Evolutionary conservation across 2,329 filamentous ascomycete species (phyloP).

Genomic region (Lasiodiplodia gonubiensis): DNA sequence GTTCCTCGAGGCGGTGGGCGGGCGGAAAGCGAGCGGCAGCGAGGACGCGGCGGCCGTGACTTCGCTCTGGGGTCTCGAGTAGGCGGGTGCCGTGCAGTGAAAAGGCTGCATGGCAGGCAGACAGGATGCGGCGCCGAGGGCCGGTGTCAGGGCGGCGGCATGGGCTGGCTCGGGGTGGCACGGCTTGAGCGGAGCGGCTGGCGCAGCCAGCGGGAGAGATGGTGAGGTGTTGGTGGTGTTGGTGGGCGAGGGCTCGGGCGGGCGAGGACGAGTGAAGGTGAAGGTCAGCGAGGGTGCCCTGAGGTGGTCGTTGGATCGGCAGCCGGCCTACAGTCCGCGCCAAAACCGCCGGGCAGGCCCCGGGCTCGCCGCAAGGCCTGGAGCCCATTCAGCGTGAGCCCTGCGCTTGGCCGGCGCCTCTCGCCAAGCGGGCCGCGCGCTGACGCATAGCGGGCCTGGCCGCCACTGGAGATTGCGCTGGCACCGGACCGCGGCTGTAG

Average conservation of each 20-base stretch:
- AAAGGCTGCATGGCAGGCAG: conserved; percentile 27
- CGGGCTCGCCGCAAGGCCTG: conserved; percentile 14
- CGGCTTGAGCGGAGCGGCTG: neutral
- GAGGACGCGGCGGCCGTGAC: neutral
- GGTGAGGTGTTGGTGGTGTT: neutral
- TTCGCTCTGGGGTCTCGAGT: conserved; percentile 14
- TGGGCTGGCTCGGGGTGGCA: neutral
- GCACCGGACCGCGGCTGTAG: conserved; percentile 7
- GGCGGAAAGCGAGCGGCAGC: conserved; percentile 18
- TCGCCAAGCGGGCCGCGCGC: conserved; percentile 22
- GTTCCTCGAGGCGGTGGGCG: conserved; percentile 1
- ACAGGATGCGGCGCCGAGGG: conserved; percentile 16
- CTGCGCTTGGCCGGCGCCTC: conserved; percentile 17
- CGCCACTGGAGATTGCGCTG: conserved; percentile 16
- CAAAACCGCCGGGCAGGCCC: conserved; percentile 18
- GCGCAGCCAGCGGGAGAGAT: neutral
- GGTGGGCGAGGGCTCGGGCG: neutral
- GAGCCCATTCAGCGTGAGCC: neutral
- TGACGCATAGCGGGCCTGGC: conserved; percentile 24
- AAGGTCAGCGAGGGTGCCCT: conserved; percentile 26
- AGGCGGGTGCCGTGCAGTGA: conserved; percentile 9
- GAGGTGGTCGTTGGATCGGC: conserved; percentile 24
- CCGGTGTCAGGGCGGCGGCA: conserved; percentile 20
- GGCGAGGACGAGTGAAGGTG: conserved; percentile 3
- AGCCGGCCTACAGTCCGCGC: conserved; percentile 24